Evolutionary conservation across 192 early-diverging fungal genomes (phyloP).

Genomic region (Physocladia obscura): DNA sequence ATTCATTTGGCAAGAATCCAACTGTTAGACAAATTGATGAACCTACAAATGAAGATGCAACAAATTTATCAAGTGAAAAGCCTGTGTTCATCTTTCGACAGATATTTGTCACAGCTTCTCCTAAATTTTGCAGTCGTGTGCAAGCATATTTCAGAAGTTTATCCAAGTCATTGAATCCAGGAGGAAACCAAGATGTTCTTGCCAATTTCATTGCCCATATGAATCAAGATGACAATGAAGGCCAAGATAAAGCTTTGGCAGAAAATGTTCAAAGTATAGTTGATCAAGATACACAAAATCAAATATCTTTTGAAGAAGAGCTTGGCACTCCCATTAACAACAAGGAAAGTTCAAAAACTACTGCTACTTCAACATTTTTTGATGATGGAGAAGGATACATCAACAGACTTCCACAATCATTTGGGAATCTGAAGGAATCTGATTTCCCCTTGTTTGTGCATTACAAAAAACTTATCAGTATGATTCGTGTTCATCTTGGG

Average conservation of each 20-base stretch:
- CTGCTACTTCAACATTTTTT: not conserved
- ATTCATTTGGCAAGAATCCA: not conserved
- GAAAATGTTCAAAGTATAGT: not conserved
- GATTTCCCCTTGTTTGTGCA: conserved; percentile 29
- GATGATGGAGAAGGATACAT: conserved; percentile 20
- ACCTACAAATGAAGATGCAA: not conserved
- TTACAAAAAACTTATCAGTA: conserved; percentile 23
- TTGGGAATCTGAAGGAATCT: conserved; percentile 16
- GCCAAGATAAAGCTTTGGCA: not conserved
- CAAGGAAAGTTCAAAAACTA: not conserved
- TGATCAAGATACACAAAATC: not conserved
- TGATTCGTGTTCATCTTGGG: conserved; percentile 21
- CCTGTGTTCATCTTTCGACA: conserved; percentile 20
- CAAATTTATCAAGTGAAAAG: not conserved
- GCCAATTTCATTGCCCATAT: not conserved
- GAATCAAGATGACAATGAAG: not conserved
- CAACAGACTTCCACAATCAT: conserved; percentile 15
- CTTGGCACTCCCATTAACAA: not conserved
- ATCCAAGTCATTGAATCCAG: not conserved
- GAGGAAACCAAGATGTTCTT: not conserved
- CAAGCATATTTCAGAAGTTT: conserved; percentile 18
- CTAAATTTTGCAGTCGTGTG: conserved; percentile 32
- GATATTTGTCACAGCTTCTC: conserved; percentile 35
- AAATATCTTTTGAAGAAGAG: not conserved
- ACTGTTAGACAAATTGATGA: not conserved